Percentiles rank a stretch among this genome's conserved stretches.
Conservation (phyloP, 495 filamentous ascomycete species). For the Penicillium bovifimosum region DNA sequence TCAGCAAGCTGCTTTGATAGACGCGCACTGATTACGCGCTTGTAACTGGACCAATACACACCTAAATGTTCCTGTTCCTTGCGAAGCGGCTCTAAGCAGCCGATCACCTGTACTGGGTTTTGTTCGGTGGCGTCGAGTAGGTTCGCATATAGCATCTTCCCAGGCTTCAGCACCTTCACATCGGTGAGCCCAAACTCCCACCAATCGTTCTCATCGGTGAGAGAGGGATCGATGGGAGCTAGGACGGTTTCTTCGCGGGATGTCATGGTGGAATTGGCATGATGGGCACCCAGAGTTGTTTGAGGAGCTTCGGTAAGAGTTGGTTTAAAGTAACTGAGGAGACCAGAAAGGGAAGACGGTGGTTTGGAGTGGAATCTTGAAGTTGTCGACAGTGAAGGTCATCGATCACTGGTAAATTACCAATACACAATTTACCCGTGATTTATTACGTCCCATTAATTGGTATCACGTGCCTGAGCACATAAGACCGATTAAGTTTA, state of each 20-base stretch:
- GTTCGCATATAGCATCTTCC: constrained; percentile 47
- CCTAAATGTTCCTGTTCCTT: constrained; percentile 39
- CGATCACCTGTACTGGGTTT: constrained; percentile 51
- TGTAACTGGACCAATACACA: constrained; percentile 23
- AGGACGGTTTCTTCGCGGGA: constrained; percentile 53
- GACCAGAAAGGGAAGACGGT: constrained; percentile 2
- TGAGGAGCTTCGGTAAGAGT: neutral
- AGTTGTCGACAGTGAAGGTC: constrained; percentile 12
- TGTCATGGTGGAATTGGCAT: constrained; percentile 42
- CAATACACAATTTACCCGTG: constrained; percentile 8
- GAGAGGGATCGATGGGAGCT: constrained; percentile 46
- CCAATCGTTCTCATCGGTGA: constrained; percentile 56
- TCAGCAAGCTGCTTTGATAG: constrained; percentile 24
- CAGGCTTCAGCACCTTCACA: constrained; percentile 45
- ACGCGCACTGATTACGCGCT: constrained; percentile 10
- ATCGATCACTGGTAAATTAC: constrained; percentile 18
- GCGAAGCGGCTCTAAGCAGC: constrained; percentile 44
- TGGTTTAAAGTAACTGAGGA: neutral
- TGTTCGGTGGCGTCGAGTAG: constrained; percentile 49
- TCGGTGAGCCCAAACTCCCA: constrained; percentile 50
- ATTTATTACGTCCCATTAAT: constrained; percentile 12
- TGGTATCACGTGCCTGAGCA: too few relatives aligned
- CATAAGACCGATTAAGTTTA: too few relatives aligned
- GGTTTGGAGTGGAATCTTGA: constrained; percentile 9
- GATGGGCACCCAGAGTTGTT: constrained; percentile 10